Evolutionary conservation across 176 grass and related monocot genomes (phyloP), one percentile per base, ranked within the genome.

Genomic region (Luzula sylvatica): DNA sequence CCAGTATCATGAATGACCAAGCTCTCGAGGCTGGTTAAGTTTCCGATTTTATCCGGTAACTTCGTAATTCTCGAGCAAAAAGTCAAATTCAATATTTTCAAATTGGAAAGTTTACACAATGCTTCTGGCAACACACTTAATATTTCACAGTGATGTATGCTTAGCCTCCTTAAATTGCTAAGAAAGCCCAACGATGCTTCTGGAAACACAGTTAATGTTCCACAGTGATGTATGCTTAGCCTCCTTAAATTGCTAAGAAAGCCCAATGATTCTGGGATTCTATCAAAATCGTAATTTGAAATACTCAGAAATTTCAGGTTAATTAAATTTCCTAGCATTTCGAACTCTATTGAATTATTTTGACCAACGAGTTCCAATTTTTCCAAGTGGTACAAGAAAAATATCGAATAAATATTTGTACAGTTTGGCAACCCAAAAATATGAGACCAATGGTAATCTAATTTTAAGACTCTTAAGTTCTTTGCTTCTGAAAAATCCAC

Each of bases 21-120:
- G 27, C 47, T 59, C 8, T 20, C 28, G 8, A 72, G 69, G 52
- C 43, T 19, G 38, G 41, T 62, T 15, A 72, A 38, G 2, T 42
- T 17, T 15, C 69, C 56, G 6, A 63, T 72, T 26, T 58, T 45
- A 41, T 38, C 20, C 17, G 69, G 69, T 32, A 72, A 56, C 26
- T 35, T 15, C 25, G 26, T 56, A 8, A 56, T n/a, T 29, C 7
- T 56, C 30, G 18, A 42, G 18, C 17, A 53, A 39, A 49, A 25
- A 8, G 41, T 29, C 23, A 29, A 27, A 21, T 28, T 41, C 13
- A 38, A 18, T 38, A 18, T 52, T 7, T 23, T 9, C n/a, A 23
- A 58, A 11, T 12, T 47, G 9, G n/a, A 18, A 1, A 38, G 28
- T 14, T 8, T 30, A 56, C 24, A 56, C 18, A 56, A n/a, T 14